Base-by-base conservation (phyloP, 257 asterid species). In the Solanum megistacrolobum region DNA sequence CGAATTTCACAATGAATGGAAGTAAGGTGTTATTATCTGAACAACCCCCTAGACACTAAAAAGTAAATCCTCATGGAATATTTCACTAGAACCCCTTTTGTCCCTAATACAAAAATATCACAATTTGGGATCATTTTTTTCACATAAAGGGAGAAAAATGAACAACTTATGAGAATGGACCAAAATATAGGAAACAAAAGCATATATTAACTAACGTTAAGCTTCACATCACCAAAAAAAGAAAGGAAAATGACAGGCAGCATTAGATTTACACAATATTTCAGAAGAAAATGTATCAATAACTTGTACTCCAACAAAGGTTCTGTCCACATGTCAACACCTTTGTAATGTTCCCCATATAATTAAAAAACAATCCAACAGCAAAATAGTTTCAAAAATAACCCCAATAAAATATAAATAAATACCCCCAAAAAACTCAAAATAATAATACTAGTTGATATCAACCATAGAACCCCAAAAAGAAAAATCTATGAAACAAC, bases 401-500 rank as follows among this genome's bases (percentile, higher is more conserved):
- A 90, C 82, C 86, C 88, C 74, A 88, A 86, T 71, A 86, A 89
- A 87, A 89, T 86, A 93, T 89, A 92, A 90, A 89, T 87, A 89
- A 88, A 88, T 39, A 88, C 81, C 88, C 88, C 75, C 88, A 25
- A 39, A 72, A 27, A 88, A 38, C 87, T 65, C 71, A 86, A 87
- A 88, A 88, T 93, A 87, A 88, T 93, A 91, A 90, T 89, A 90
- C 66, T 90, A 32, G 88, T 91, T 82, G 83, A 87, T 89, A 91
- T 79, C 86, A 89, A 91, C 89, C 78, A 87, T 75, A 86, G 87
- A 89, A 92, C 52, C 21, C 7, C 21, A 78, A 90, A 89, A 84
- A 88, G 84, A 87, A 55, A 72, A 75, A 84, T 91, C 91, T 92
- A 92, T 92, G 91, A 92, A 90, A 84, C 92, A 92, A 91, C 89